Evolutionary conservation across 2,329 filamentous ascomycete genomes (phyloP).

Genomic region (Scedosporium boydii): DNA sequence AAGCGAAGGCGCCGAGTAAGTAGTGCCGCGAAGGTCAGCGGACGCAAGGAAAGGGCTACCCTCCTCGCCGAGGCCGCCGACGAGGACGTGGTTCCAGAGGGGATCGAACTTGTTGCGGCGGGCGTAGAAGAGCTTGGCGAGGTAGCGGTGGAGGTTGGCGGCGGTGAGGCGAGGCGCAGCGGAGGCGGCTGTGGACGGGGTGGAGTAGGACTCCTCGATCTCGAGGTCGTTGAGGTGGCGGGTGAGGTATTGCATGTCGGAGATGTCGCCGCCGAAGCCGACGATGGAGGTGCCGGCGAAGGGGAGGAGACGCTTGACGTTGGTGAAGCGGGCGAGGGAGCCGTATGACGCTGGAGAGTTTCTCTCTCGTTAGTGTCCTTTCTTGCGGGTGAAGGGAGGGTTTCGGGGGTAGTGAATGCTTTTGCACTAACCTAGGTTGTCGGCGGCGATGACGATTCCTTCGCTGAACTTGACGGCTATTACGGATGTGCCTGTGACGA

Average conservation of each 20-base stretch:
- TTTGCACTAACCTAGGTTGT: slow-evolving; percentile 90
- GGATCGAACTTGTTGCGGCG: slow-evolving; percentile 94
- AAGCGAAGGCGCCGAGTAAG: slow-evolving; percentile 77
- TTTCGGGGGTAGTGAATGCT: too few relatives aligned
- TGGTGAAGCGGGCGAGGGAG: slow-evolving; percentile 90
- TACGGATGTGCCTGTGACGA: slow-evolving; percentile 95
- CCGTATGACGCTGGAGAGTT: slow-evolving; percentile 74
- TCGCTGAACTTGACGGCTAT: slow-evolving; percentile 92
- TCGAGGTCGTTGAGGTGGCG: slow-evolving; percentile 78
- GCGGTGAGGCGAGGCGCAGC: slow-evolving; percentile 57
- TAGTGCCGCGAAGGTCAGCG: slow-evolving; percentile 86
- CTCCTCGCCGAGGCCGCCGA: slow-evolving; percentile 76
- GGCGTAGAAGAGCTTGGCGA: slow-evolving; percentile 91
- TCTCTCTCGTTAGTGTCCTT: background rate
- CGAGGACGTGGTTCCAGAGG: slow-evolving; percentile 90
- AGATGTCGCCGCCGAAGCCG: slow-evolving; percentile 94
- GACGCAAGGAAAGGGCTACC: slow-evolving; percentile 81
- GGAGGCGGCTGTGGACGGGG: slow-evolving; percentile 26
- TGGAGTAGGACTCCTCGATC: slow-evolving; percentile 77
- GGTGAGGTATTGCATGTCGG: slow-evolving; percentile 98
- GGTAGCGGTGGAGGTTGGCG: slow-evolving; percentile 92
- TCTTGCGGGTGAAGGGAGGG: too few relatives aligned
- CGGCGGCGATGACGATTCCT: slow-evolving; percentile 91
- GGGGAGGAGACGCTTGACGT: slow-evolving; percentile 86
- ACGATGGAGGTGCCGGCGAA: slow-evolving; percentile 80